Percentiles rank a stretch among this genome's conserved stretches.
Conservation (phyloP, 306 rosid genomes). For the Acacia crassicarpa region DNA sequence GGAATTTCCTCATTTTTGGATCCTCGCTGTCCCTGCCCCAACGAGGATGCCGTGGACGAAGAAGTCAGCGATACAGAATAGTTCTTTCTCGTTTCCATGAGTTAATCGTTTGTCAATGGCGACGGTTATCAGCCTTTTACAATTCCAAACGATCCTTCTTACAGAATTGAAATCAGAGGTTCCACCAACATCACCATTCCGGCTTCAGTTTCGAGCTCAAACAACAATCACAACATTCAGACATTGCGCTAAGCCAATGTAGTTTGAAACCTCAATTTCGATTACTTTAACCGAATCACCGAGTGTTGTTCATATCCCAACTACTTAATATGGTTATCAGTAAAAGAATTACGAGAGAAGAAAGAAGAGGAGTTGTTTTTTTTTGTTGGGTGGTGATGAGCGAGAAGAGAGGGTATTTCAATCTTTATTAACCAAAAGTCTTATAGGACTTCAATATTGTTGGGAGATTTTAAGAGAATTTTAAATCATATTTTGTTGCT, state of each 20-base stretch:
- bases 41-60: constrained; percentile 72
- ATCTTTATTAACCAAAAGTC: no score
- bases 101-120: constrained; percentile 74
- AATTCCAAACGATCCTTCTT: constrained; percentile 55
- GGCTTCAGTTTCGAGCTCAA: constrained; percentile 26
- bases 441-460: no score
- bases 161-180: constrained; percentile 51
- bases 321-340: constrained; percentile 13
- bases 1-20: constrained; percentile 82
- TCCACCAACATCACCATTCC: constrained; percentile 35
- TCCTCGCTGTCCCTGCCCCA: constrained; percentile 28
- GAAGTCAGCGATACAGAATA: constrained; percentile 97
- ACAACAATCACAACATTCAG: constrained; percentile 22
- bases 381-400: no score
- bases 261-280: constrained; percentile 53
- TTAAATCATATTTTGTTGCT: no score
- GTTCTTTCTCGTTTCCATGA: constrained; percentile 92
- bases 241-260: constrained; percentile 43
- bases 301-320: constrained; percentile 43
- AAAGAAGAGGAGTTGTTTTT: no score
- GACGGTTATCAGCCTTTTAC: constrained; percentile 58
- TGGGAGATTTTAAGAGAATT: no score
- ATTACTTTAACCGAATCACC: constrained; percentile 61
- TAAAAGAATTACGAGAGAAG: background rate
- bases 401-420: no score